phyloP scores from a whole-genome alignment of 2,329 filamentous ascomycete species.

The Blastomyces silverae region DNA sequence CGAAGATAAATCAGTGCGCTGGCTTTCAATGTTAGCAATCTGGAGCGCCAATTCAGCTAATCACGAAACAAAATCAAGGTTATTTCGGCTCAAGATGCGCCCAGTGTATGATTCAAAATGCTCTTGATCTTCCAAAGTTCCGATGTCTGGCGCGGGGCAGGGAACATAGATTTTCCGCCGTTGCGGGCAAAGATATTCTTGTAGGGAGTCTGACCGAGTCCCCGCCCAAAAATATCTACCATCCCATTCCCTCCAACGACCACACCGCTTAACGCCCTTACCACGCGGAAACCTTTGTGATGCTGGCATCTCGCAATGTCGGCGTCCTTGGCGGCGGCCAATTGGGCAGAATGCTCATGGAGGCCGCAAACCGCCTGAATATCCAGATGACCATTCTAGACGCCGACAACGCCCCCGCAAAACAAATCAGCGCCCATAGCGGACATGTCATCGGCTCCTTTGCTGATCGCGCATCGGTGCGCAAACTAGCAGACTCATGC shows the following conservation, averaged over 20 bases:
- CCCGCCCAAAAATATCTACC: not conserved
- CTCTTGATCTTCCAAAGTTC: not conserved
- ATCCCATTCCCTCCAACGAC: not conserved
- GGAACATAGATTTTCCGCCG: constrained; percentile 9
- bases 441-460: constrained; percentile 80
- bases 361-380: constrained; percentile 73
- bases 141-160: not conserved
- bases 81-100: not conserved
- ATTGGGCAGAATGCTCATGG: constrained; percentile 87
- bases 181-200: not conserved
- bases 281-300: not conserved
- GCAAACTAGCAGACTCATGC: constrained; percentile 65
- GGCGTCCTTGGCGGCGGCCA: constrained; percentile 60
- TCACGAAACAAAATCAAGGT: not conserved
- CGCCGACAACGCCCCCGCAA: constrained; percentile 67
- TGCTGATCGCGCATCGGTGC: constrained; percentile 72
- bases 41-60: not conserved
- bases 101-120: not conserved
- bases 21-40: not conserved
- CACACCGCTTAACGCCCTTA: not conserved
- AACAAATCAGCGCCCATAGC: constrained; percentile 71
- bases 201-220: not conserved
- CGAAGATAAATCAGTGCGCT: not conserved
- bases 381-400: constrained; percentile 76
- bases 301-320: constrained; percentile 26